Evolutionary conservation across 1,284 basidiomycete species (phyloP).

Genomic region (Coniferiporia sulphurascens): DNA sequence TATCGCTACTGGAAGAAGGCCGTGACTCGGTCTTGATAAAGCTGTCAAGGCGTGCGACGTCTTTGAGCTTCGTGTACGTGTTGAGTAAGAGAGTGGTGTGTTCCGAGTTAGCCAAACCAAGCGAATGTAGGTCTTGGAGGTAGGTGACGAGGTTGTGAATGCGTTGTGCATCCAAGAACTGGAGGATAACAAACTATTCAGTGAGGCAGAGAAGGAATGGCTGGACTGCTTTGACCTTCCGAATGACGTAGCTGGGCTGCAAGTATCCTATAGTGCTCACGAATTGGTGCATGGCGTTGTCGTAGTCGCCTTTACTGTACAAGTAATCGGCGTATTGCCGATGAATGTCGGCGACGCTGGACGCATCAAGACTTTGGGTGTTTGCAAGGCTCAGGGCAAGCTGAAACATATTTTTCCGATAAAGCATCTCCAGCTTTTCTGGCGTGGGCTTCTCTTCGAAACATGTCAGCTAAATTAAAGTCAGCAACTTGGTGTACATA

Average conservation of each 20-base stretch:
- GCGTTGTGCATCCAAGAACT: slow-evolving; percentile 96
- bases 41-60: slow-evolving; percentile 80
- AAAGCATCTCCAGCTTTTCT: slow-evolving; percentile 78
- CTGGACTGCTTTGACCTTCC: slow-evolving; percentile 59
- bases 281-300: slow-evolving; percentile 90
- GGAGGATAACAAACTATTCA: neutral
- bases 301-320: slow-evolving; percentile 89
- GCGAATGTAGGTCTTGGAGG: slow-evolving; percentile 89
- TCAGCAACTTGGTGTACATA: slow-evolving; percentile 4
- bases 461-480: slow-evolving; percentile 50
- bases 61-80: slow-evolving; percentile 96
- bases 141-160: slow-evolving; percentile 95
- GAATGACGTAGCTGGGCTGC: slow-evolving; percentile 93
- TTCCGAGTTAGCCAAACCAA: slow-evolving; percentile 89
- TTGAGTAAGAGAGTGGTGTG: slow-evolving; percentile 95
- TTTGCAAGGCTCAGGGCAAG: slow-evolving; percentile 77
- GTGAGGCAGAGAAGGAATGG: slow-evolving; percentile 12
- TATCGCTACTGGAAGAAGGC: slow-evolving; percentile 34
- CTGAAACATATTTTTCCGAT: slow-evolving; percentile 68
- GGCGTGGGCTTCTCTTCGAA: slow-evolving; percentile 77
- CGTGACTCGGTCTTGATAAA: slow-evolving; percentile 87
- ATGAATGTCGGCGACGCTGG: slow-evolving; percentile 81
- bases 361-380: slow-evolving; percentile 66
- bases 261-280: slow-evolving; percentile 86
- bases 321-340: slow-evolving; percentile 89